These are phyloP conservation scores for Puccinia triticina DNA, from an alignment of 1,284 basidiomycete species.

Conservation along the genomic window DNA sequence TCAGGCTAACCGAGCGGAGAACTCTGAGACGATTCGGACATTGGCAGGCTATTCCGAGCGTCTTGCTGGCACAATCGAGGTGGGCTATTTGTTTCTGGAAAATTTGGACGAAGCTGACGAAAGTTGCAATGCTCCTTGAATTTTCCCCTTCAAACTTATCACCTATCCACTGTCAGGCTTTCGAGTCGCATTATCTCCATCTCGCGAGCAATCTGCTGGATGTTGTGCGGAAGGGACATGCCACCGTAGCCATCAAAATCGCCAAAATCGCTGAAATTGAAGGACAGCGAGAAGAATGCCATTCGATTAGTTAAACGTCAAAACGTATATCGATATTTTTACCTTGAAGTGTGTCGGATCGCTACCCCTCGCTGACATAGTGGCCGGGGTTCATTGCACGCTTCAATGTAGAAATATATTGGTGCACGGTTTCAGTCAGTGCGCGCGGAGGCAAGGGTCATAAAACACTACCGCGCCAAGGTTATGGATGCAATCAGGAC, in stretches of 20 bases:
- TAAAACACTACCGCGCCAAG: slow-evolving; percentile 95
- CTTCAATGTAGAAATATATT: slow-evolving; percentile 47
- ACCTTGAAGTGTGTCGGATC: background rate
- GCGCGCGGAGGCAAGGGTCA: slow-evolving; percentile 70
- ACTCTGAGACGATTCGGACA: slow-evolving; percentile 29
- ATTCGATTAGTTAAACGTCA: slow-evolving; percentile 51
- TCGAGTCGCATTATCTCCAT: slow-evolving; percentile 83
- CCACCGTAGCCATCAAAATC: slow-evolving; percentile 83
- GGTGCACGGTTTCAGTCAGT: slow-evolving; percentile 51
- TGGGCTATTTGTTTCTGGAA: background rate
- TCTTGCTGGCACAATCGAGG: slow-evolving; percentile 45
- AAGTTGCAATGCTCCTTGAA: background rate
- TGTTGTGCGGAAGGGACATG: slow-evolving; percentile 76
- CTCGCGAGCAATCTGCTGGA: slow-evolving; percentile 78
- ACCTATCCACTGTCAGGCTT: slow-evolving; percentile 67
- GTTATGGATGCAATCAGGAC: slow-evolving; percentile 78
- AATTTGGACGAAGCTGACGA: background rate
- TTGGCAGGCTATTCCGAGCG: slow-evolving; percentile 47
- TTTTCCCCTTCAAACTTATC: background rate
- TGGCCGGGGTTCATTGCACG: background rate
- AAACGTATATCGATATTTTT: slow-evolving; percentile 17
- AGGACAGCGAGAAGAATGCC: slow-evolving; percentile 79
- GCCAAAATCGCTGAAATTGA: slow-evolving; percentile 94
- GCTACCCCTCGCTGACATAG: background rate
- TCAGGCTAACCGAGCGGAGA: slow-evolving; percentile 46